These are phyloP conservation scores for Heliosperma pusillum DNA, from an alignment of 148 eudicot genomes.

Conservation along the genomic window DNA sequence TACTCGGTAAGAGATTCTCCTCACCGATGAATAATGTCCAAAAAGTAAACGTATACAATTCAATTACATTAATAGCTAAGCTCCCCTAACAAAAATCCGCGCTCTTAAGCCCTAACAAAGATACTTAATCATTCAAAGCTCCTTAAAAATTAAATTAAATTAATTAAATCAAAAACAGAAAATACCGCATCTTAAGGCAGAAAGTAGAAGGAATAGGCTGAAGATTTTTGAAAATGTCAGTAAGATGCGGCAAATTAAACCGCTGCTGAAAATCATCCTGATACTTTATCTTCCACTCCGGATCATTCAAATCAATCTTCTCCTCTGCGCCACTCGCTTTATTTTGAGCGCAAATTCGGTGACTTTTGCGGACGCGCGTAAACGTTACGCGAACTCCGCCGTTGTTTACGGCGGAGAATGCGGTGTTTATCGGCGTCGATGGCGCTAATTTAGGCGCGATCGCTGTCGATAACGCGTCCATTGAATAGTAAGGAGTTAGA, in stretches of 20 bases:
- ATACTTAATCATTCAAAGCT: not conserved
- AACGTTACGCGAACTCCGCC: not conserved
- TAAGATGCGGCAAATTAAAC: constrained; percentile 68
- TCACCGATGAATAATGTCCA: too few relatives aligned
- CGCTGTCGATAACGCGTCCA: constrained; percentile 46
- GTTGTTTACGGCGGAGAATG: constrained; percentile 4
- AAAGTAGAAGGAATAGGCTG: constrained; percentile 76
- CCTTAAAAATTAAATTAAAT: too few relatives aligned
- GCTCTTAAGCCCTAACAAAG: too few relatives aligned
- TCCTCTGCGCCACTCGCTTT: constrained; percentile 9
- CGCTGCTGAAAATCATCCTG: constrained; percentile 62
- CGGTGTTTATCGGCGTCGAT: constrained; percentile 12
- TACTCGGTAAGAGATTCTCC: too few relatives aligned
- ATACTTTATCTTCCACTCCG: constrained; percentile 63
- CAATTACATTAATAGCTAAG: too few relatives aligned
- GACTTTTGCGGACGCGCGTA: not conserved
- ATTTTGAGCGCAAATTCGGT: not conserved
- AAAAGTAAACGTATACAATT: too few relatives aligned
- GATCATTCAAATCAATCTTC: constrained; percentile 62
- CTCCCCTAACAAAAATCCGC: too few relatives aligned
- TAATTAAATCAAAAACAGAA: not conserved
- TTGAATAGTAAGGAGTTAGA: not conserved
- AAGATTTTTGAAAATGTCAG: constrained; percentile 53
- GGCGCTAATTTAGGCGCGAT: constrained; percentile 28
- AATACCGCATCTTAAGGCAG: constrained; percentile 79